phyloP scores from a whole-genome alignment of 345 rosid species.

The Sisymbrium altissimum region DNA sequence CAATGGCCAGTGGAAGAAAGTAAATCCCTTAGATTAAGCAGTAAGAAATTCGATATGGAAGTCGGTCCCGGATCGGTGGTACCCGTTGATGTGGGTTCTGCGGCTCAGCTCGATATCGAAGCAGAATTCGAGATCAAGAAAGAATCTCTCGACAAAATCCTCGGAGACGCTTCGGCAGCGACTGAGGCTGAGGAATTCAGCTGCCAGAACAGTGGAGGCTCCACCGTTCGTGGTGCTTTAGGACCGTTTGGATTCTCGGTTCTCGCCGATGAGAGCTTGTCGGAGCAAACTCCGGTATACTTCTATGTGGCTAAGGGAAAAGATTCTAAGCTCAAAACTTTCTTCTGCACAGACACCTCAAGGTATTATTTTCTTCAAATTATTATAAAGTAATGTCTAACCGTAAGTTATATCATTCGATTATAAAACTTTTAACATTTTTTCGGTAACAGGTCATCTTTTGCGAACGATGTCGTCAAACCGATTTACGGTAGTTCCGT shows the following conservation, averaged over 20 bases:
- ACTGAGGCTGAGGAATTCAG: constrained; percentile 46
- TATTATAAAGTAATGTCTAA: not conserved
- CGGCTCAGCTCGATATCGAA: constrained; percentile 63
- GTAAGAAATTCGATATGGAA: constrained; percentile 43
- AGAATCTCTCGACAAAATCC: constrained; percentile 41
- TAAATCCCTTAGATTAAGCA: constrained; percentile 62
- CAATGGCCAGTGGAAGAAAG: constrained; percentile 93
- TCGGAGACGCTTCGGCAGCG: constrained; percentile 17
- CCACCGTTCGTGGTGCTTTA: constrained; percentile 59
- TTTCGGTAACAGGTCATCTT: constrained; percentile 54
- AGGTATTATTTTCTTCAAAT: constrained; percentile 42
- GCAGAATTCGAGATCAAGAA: constrained; percentile 73
- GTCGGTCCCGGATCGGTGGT: constrained; percentile 59
- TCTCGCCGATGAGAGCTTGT: constrained; percentile 55
- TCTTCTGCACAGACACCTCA: constrained; percentile 70
- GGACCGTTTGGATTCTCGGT: constrained; percentile 92
- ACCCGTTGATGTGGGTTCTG: constrained; percentile 52
- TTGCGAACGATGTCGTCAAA: constrained; percentile 59
- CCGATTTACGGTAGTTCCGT: constrained; percentile 59
- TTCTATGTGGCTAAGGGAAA: constrained; percentile 63
- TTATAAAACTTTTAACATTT: not conserved
- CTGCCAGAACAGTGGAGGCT: constrained; percentile 52
- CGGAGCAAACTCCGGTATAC: constrained; percentile 84
- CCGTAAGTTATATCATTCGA: not conserved
- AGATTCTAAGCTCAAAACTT: constrained; percentile 56